Evolutionary conservation across 257 asterid genomes (phyloP).

Genomic region (Rubia yunnanensis): DNA sequence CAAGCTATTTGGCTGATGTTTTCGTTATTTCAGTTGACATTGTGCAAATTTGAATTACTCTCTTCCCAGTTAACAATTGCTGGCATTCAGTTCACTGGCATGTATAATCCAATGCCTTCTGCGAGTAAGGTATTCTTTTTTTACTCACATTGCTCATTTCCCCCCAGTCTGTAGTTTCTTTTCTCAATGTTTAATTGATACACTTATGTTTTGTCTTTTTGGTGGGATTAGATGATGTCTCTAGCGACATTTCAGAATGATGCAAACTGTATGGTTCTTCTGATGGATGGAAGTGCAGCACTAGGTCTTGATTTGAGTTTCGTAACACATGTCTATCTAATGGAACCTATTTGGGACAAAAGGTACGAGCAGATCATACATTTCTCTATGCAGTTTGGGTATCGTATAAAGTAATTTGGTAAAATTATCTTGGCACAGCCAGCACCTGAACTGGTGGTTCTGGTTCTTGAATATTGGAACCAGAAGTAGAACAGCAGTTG

Average conservation of each 20-base stretch:
- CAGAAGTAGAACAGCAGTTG: no score
- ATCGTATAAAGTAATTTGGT: background rate
- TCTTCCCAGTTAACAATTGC: constrained; percentile 55
- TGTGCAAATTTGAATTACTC: constrained; percentile 13
- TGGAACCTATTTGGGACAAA: constrained; percentile 99
- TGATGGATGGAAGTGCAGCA: constrained; percentile 99
- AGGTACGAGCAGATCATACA: constrained; percentile 38
- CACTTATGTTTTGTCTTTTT: background rate
- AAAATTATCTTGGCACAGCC: background rate
- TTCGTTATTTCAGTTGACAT: constrained; percentile 16
- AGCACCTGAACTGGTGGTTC: background rate
- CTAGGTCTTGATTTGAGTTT: constrained; percentile 97
- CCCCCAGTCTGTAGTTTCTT: background rate
- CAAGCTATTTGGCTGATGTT: constrained; percentile 11
- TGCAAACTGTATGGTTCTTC: constrained; percentile 82
- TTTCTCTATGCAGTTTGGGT: background rate
- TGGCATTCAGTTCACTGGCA: constrained; percentile 66
- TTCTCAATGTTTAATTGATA: background rate
- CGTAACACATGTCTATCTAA: constrained; percentile 84
- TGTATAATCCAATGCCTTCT: constrained; percentile 94
- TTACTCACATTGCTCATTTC: background rate
- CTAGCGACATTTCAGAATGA: constrained; percentile 79
- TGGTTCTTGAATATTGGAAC: no score
- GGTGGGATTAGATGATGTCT: constrained; percentile 59
- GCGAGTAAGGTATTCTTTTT: constrained; percentile 45